phyloP scores from a whole-genome alignment of 139 green algal species.

The Volvox africanus region DNA sequence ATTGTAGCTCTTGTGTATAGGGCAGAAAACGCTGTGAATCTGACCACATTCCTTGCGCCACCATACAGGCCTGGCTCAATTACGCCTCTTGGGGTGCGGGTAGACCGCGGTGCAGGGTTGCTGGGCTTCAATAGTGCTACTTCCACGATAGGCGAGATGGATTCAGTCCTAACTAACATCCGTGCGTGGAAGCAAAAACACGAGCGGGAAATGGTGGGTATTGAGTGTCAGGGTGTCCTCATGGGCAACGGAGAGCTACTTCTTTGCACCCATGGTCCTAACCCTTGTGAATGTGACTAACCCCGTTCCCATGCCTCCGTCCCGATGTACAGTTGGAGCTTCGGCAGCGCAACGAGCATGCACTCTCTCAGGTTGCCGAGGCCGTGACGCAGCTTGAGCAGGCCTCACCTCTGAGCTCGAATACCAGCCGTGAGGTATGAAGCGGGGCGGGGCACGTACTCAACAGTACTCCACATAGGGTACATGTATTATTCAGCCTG shows the following conservation, averaged over 20 bases:
- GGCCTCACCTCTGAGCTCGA: too few relatives aligned
- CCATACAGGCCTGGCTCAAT: slow-evolving; percentile 23
- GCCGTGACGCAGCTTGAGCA: too few relatives aligned
- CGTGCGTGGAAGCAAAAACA: slow-evolving; percentile 46
- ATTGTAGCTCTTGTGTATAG: too few relatives aligned
- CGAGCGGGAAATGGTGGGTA: slow-evolving; percentile 39
- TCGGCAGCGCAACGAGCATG: slow-evolving; percentile 8
- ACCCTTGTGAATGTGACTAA: neutral
- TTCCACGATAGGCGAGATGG: slow-evolving; percentile 28
- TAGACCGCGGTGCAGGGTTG: slow-evolving; percentile 18
- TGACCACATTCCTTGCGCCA: neutral
- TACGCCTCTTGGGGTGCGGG: slow-evolving; percentile 36
- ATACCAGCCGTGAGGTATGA: too few relatives aligned
- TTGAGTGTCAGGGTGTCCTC: too few relatives aligned
- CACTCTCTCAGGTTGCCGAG: neutral
- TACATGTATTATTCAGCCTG: too few relatives aligned
- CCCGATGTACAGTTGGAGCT: slow-evolving; percentile 28
- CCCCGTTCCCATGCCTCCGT: neutral
- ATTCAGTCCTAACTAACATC: slow-evolving; percentile 15
- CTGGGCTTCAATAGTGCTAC: neutral
- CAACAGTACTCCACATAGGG: too few relatives aligned
- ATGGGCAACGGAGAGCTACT: too few relatives aligned
- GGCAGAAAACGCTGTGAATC: too few relatives aligned
- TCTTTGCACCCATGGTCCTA: too few relatives aligned
- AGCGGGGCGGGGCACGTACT: too few relatives aligned